Conservation (phyloP, 225 moss, liverwort and hornwort species). For the Pseudisothecium myosuroides region DNA sequence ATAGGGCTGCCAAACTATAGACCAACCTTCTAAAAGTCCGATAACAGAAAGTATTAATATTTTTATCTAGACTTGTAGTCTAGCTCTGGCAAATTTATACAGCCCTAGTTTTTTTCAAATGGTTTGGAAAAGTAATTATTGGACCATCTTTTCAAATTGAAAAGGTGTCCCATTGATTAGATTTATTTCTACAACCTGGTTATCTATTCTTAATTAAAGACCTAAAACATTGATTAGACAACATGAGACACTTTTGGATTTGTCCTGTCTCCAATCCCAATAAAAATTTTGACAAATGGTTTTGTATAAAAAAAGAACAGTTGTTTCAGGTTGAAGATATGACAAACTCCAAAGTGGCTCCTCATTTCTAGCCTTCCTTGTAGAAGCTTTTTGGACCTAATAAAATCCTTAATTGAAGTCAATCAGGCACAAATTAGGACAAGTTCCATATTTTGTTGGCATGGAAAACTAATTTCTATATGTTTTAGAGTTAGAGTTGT, state of each 20-base stretch:
- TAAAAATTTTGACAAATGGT: background rate
- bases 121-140: too few species aligned
- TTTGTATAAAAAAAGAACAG: background rate
- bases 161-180: rapidly evolving
- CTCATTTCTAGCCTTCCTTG: background rate
- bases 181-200: rapidly evolving
- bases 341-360: background rate
- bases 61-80: too few species aligned
- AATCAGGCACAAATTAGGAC: background rate
- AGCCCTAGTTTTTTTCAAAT: too few species aligned
- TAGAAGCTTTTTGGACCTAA: background rate
- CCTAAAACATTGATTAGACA: background rate
- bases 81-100: too few species aligned
- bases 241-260: background rate
- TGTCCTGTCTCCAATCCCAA: background rate
- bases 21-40: too few species aligned
- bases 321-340: background rate
- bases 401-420: background rate
- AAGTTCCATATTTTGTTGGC: background rate
- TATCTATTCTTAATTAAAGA: background rate
- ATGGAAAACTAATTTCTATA: background rate
- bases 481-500: background rate
- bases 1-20: too few species aligned
- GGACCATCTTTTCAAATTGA: too few species aligned
- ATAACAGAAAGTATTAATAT: too few species aligned